Percentiles rank a stretch among this genome's conserved stretches.
Evolutionary conservation across 805 yeast genomes (phyloP).

Genomic region (Candida maltosa): DNA sequence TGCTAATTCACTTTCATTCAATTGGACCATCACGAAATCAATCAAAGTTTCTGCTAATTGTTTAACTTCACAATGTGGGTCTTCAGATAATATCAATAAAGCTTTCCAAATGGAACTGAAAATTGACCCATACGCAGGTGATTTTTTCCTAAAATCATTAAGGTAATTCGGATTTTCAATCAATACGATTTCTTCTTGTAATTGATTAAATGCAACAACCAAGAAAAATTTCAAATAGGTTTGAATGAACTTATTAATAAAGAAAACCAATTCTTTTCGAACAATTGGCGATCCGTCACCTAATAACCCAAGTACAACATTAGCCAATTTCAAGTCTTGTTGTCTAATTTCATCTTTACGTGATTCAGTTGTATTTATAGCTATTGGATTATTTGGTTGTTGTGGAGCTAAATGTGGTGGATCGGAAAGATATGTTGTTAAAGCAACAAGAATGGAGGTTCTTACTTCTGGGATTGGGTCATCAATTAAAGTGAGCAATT

Average conservation of each 20-base stretch:
- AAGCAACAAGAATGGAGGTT: constrained; percentile 73
- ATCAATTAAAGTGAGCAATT: constrained; percentile 54
- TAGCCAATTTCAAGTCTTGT: constrained; percentile 69
- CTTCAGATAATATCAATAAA: constrained; percentile 73
- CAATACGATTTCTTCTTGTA: constrained; percentile 74
- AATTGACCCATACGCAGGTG: constrained; percentile 84
- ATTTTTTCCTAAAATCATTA: constrained; percentile 60
- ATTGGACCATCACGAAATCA: constrained; percentile 63
- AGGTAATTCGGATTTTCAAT: constrained; percentile 59
- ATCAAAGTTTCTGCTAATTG: constrained; percentile 69
- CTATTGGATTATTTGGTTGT: constrained; percentile 9
- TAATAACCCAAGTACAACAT: constrained; percentile 60
- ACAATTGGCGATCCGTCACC: constrained; percentile 91
- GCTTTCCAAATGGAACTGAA: constrained; percentile 88
- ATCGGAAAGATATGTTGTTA: constrained; percentile 64
- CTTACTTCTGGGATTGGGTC: constrained; percentile 97
- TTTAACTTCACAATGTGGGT: constrained; percentile 81
- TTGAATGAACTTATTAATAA: constrained; percentile 69
- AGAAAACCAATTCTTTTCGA: constrained; percentile 76
- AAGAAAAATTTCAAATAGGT: constrained; percentile 72
- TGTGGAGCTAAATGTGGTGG: constrained; percentile 13
- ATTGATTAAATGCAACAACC: constrained; percentile 81
- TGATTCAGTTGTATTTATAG: constrained; percentile 21
- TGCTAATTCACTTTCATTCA: constrained; percentile 64
- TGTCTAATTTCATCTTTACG: constrained; percentile 50